phyloP scores from a whole-genome alignment of 352 stramenopile genomes.

The Globisporangium orthogonon region DNA sequence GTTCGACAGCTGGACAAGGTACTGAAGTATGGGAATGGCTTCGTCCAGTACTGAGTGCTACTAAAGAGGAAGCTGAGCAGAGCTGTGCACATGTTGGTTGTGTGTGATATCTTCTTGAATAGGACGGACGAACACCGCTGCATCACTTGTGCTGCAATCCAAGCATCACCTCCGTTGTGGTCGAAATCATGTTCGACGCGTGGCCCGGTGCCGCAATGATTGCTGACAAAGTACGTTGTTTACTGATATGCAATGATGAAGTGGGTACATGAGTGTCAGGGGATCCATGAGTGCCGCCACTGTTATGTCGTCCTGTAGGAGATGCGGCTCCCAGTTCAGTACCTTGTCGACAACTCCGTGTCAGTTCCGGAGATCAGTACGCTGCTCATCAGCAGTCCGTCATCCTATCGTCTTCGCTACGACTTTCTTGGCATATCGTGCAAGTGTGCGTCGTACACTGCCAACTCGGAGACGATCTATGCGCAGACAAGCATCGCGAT shows the following conservation, averaged over 20 bases:
- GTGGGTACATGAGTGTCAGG: too few relatives aligned
- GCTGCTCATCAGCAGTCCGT: constrained; percentile 46
- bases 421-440: constrained; percentile 39
- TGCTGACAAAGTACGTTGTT: constrained; percentile 33
- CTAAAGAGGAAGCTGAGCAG: neutral
- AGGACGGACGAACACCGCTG: constrained; percentile 53
- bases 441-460: constrained; percentile 25
- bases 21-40: neutral
- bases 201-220: constrained; percentile 48
- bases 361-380: constrained; percentile 38
- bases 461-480: constrained; percentile 30
- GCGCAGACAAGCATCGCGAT: constrained; percentile 46
- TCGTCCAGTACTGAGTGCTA: neutral
- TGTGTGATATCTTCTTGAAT: neutral
- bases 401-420: constrained; percentile 64
- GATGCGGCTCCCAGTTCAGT: constrained; percentile 64
- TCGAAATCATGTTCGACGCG: constrained; percentile 69
- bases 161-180: constrained; percentile 36
- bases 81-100: neutral
- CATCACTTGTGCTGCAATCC: constrained; percentile 58
- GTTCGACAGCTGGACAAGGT: constrained; percentile 51
- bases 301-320: constrained; percentile 19
- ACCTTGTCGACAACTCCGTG: constrained; percentile 56
- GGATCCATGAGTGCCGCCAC: neutral
- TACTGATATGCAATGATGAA: too few relatives aligned